Percentiles rank a stretch among this genome's conserved stretches.
Conservation (phyloP, 2,329 filamentous ascomycete species). For the Pseudonectria foliicola region DNA sequence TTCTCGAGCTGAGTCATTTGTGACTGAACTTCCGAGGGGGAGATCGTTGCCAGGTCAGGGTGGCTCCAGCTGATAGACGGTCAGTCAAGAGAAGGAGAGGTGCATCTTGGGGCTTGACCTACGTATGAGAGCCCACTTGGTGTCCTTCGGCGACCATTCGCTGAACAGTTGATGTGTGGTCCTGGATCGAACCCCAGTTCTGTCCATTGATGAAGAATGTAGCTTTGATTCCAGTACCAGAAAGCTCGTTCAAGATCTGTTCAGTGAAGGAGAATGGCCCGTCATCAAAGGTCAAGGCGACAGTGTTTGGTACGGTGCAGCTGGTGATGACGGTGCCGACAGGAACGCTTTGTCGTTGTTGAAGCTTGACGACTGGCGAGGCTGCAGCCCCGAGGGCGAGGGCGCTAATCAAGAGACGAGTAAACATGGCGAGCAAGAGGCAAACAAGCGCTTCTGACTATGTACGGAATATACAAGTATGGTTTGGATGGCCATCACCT, state of each 20-base stretch:
- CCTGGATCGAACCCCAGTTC: slow-evolving; percentile 10
- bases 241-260: slow-evolving; percentile 25
- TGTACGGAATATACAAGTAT: too few species aligned
- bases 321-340: slow-evolving; percentile 11
- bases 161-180: slow-evolving; percentile 11
- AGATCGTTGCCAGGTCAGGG: slow-evolving; percentile 24
- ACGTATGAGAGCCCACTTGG: slow-evolving; percentile 46
- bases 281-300: slow-evolving; percentile 35
- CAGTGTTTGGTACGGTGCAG: slow-evolving; percentile 18
- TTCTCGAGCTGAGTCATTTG: slow-evolving; percentile 29
- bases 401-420: neutral
- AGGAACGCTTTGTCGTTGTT: slow-evolving; percentile 2
- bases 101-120: slow-evolving; percentile 14
- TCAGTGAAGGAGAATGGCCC: slow-evolving; percentile 30
- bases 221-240: slow-evolving; percentile 17
- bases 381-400: neutral
- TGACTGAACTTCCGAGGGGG: slow-evolving; percentile 13
- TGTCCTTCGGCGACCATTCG: slow-evolving; percentile 42
- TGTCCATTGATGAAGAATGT: slow-evolving; percentile 22
- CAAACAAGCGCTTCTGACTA: neutral
- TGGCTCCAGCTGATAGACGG: slow-evolving; percentile 17
- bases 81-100: slow-evolving; percentile 12
- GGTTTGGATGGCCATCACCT: too few species aligned
- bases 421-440: neutral
- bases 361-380: neutral